These are phyloP conservation scores for Neurospora discreta DNA, from an alignment of 495 filamentous ascomycete genomes.

Conservation along the genomic window DNA sequence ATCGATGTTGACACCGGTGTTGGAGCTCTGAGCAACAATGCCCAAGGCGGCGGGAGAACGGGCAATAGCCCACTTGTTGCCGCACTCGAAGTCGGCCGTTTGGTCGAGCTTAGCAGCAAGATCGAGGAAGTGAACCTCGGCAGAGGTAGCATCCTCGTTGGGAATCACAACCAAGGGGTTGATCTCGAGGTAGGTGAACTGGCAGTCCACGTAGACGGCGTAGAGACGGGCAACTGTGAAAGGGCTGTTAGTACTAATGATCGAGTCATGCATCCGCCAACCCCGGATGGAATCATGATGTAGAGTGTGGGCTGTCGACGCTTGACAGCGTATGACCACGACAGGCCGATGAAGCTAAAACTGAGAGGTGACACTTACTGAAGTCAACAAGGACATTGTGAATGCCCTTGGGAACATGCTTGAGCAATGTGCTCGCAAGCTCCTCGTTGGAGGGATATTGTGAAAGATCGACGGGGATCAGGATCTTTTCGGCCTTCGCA, in stretches of 20 bases:
- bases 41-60: conserved; percentile 81
- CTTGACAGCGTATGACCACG: neutral
- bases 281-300: neutral
- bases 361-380: conserved; percentile 39
- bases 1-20: conserved; percentile 81
- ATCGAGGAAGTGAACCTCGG: conserved; percentile 95
- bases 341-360: conserved; percentile 6
- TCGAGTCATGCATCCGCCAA: neutral
- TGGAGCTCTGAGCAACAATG: conserved; percentile 46
- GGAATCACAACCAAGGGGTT: conserved; percentile 98
- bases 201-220: conserved; percentile 98
- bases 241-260: neutral
- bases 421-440: conserved; percentile 73
- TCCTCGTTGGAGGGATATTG: conserved; percentile 94
- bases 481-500: conserved; percentile 94
- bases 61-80: conserved; percentile 95
- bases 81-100: conserved; percentile 98
- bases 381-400: conserved; percentile 99
- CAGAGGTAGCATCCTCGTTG: conserved; percentile 82
- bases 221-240: conserved; percentile 49
- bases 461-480: conserved; percentile 90
- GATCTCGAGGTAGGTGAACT: conserved; percentile 99
- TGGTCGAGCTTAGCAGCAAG: conserved; percentile 98
- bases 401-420: conserved; percentile 86
- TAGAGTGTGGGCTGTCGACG: neutral